Percentiles rank a stretch among this genome's conserved stretches.
Evolutionary conservation across 1,284 basidiomycete genomes (phyloP).

Genomic region (Ustilago vetiveriae): DNA sequence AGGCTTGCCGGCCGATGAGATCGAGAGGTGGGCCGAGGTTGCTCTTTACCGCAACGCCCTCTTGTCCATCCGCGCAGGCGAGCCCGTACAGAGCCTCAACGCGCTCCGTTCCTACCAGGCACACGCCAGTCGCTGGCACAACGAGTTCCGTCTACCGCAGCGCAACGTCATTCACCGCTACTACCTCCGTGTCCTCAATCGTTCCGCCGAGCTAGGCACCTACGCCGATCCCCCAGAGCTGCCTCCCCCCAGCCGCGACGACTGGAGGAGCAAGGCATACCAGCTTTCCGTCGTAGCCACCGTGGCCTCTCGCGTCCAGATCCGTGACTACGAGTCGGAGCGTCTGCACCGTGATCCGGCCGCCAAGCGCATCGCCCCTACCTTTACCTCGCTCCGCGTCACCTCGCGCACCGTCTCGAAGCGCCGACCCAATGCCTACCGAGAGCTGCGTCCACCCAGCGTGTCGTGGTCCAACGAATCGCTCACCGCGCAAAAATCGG

Average conservation of each 20-base stretch:
- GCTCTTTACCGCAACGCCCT: slow-evolving; percentile 65
- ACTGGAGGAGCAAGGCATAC: slow-evolving; percentile 59
- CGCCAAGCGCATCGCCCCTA: slow-evolving; percentile 31
- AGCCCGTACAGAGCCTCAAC: slow-evolving; percentile 46
- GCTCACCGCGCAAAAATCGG: slow-evolving; percentile 45
- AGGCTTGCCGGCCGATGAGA: slow-evolving; percentile 61
- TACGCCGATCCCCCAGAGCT: slow-evolving; percentile 46
- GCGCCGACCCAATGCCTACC: slow-evolving; percentile 49
- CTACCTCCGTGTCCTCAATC: slow-evolving; percentile 57
- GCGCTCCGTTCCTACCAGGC: slow-evolving; percentile 64
- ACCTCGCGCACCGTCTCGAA: slow-evolving; percentile 57
- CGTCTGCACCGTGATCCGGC: slow-evolving; percentile 42
- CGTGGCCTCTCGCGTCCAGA: slow-evolving; percentile 56
- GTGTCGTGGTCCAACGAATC: slow-evolving; percentile 60
- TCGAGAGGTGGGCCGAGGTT: slow-evolving; percentile 63
- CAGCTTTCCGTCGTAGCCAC: slow-evolving; percentile 50
- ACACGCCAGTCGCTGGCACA: slow-evolving; percentile 59
- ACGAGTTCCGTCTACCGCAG: slow-evolving; percentile 62
- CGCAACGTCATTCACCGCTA: slow-evolving; percentile 60
- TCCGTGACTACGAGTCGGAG: slow-evolving; percentile 56
- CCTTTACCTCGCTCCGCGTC: slow-evolving; percentile 32
- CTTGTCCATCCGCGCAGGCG: slow-evolving; percentile 53
- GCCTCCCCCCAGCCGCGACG: slow-evolving; percentile 40
- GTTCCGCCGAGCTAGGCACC: slow-evolving; percentile 41
- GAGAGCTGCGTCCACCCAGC: slow-evolving; percentile 40